These are phyloP conservation scores for Phenoliferia sp. DNA, from an alignment of 1,284 basidiomycete species.

Conservation along the genomic window DNA sequence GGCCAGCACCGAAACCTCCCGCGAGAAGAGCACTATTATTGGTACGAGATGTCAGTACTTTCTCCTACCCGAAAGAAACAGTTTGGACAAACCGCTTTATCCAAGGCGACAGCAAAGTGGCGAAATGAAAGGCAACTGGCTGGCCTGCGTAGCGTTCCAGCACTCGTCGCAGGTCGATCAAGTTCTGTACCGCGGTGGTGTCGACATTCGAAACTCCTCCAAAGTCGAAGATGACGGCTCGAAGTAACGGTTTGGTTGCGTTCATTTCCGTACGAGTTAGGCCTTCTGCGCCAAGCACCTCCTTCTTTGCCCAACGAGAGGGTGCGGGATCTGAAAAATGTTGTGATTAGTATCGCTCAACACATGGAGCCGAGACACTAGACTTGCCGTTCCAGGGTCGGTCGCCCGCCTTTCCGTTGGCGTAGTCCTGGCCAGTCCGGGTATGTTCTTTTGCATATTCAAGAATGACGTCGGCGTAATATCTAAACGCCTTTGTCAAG, in stretches of 20 bases:
- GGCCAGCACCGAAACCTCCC: slow-evolving; percentile 69
- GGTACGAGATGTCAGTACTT: background rate
- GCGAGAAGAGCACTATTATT: slow-evolving; percentile 68
- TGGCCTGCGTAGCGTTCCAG: slow-evolving; percentile 82
- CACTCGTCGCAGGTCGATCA: slow-evolving; percentile 81
- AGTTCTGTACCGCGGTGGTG: slow-evolving; percentile 82
- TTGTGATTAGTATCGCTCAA: too few relatives aligned
- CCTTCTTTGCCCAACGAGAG: background rate
- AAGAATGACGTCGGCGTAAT: slow-evolving; percentile 67
- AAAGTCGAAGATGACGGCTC: slow-evolving; percentile 91
- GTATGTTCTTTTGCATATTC: slow-evolving; percentile 75
- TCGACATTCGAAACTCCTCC: slow-evolving; percentile 68
- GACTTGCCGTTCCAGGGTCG: slow-evolving; percentile 73
- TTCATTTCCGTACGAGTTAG: slow-evolving; percentile 30
- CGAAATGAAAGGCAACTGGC: slow-evolving; percentile 82
- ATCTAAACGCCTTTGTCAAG: too few relatives aligned
- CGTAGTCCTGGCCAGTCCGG: slow-evolving; percentile 60
- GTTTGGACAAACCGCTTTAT: slow-evolving; percentile 50
- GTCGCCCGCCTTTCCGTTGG: slow-evolving; percentile 52
- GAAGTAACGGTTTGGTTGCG: slow-evolving; percentile 61
- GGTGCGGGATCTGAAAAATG: background rate
- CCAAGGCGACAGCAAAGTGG: slow-evolving; percentile 86
- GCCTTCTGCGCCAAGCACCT: slow-evolving; percentile 39
- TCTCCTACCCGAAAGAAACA: background rate
- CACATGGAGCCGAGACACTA: too few relatives aligned